These are phyloP conservation scores for Myxozyma vanderwaltii DNA, from an alignment of 805 yeast species.

Conservation along the genomic window DNA sequence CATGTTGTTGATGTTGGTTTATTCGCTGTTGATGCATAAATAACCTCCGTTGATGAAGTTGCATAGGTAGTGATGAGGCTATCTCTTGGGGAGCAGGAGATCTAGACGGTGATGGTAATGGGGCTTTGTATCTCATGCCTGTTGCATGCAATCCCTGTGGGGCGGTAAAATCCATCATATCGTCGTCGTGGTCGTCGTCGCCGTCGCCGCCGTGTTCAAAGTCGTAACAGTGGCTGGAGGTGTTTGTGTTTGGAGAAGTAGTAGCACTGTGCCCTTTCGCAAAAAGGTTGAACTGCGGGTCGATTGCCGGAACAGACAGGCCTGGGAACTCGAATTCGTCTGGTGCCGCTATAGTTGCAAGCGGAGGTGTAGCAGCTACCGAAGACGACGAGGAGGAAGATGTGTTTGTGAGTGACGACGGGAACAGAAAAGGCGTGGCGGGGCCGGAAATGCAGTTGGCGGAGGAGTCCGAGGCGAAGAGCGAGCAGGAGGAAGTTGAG, in stretches of 20 bases:
- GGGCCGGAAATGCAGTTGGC: background rate
- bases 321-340: too few relatives aligned
- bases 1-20: background rate
- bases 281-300: too few relatives aligned
- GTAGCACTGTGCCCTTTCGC: too few relatives aligned
- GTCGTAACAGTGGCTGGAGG: background rate
- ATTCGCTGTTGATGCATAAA: background rate
- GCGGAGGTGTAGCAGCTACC: background rate
- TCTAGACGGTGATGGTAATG: slow-evolving; percentile 20
- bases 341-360: background rate
- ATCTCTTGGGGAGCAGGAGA: slow-evolving; percentile 10
- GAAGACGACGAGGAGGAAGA: too few relatives aligned
- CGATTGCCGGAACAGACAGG: too few relatives aligned
- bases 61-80: background rate
- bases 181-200: too few relatives aligned
- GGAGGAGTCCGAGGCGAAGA: too few relatives aligned
- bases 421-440: background rate
- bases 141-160: background rate
- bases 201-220: too few relatives aligned
- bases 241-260: background rate
- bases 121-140: background rate
- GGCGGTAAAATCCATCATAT: background rate
- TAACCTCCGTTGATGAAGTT: background rate
- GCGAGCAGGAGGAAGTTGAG: too few relatives aligned
- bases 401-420: too few relatives aligned